Base-by-base conservation (phyloP, 345 rosid species). In the Gossypium turneri region DNA sequence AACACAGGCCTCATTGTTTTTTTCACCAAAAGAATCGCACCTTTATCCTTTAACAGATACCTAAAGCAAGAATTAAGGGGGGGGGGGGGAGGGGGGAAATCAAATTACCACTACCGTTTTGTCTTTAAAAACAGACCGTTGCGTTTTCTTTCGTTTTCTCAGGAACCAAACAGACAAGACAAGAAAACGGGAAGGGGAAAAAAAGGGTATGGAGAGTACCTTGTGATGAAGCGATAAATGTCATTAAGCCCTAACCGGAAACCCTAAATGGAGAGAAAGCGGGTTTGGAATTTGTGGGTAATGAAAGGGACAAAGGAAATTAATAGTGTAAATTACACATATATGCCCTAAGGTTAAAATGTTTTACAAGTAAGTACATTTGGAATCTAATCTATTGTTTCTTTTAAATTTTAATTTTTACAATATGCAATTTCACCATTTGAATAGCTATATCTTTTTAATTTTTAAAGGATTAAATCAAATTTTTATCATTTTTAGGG, bases 1-100 rank as follows among this genome's bases (percentile, higher is more conserved):
- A 90, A 92, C 22, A 94, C 77, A 11, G 93, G 97, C 72, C 86
- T 86, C 88, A 89, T 83, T 5, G 41, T 34, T 34, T 79, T 66
- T 81, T 70, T 48, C 70, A 59, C 22, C 29, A 56, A 7, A 22
- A 20, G 24, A 9, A 27, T 56, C 1, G 53, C 77, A 2, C 27
- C 73, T 69, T 9, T 65, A 61, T 45, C 69, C 73, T 44, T 20
- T 51, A 12, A 24, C 59, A 34, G 68, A 66, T 27, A 29, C 75
- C 76, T 64, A 65, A 74, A 34, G 3, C 58, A 74, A 55, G 43
- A 34, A 34, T 34, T 34, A 34, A 5, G 0, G 7, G 7, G 4
- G 34, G 38, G 1, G 1, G 34, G 5, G 22, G 1, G 22, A n/a
- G 22, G 38, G 6, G 4, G 29, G 29, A 0, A 34, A 34, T 34